Evolutionary conservation across 805 yeast genomes (phyloP).

Genomic region (Jamesozyma spencerorum): DNA sequence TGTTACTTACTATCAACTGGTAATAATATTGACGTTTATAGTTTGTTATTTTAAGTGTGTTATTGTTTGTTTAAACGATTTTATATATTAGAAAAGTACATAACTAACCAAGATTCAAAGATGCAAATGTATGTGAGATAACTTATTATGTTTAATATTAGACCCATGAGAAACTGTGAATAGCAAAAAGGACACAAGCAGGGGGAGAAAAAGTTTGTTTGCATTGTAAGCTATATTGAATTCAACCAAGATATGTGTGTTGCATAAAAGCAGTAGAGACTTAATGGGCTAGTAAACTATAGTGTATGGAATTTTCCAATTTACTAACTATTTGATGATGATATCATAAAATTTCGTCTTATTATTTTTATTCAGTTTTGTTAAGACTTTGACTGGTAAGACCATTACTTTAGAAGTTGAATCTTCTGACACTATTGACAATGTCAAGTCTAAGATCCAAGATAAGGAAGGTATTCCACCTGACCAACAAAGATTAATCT

Average conservation of each 20-base stretch:
- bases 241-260: no score
- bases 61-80: not conserved
- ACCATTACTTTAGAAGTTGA: constrained; percentile 96
- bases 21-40: no score
- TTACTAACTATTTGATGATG: constrained; percentile 1
- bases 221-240: no score
- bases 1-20: no score
- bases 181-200: not conserved
- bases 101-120: constrained; percentile 29
- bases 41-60: no score
- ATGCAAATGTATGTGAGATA: constrained; percentile 39
- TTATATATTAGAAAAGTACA: not conserved
- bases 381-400: constrained; percentile 96
- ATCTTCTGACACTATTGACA: constrained; percentile 95
- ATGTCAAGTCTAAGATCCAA: constrained; percentile 83
- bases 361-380: constrained; percentile 45
- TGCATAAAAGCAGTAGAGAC: no score
- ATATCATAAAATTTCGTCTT: not conserved
- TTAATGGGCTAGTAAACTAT: no score
- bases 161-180: not conserved
- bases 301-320: not conserved
- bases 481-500: constrained; percentile 59
- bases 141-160: not conserved
- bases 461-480: constrained; percentile 67
- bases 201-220: no score